phyloP scores from a whole-genome alignment of 768 basidiomycete species.

The Cystobasidium ongulense region DNA sequence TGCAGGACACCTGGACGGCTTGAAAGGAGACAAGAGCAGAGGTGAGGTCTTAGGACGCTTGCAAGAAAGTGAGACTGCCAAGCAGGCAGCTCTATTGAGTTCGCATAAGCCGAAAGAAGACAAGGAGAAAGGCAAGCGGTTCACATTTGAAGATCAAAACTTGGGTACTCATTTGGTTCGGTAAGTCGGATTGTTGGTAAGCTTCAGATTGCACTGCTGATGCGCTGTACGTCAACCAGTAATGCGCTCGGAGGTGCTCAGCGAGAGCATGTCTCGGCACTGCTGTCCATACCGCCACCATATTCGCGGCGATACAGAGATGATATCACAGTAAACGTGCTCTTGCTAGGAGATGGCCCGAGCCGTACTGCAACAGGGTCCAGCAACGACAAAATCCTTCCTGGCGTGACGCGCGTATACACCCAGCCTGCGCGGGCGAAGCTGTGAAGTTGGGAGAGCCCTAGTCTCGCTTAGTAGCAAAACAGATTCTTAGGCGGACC shows the following conservation, averaged over 20 bases:
- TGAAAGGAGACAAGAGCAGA: conserved; percentile 47
- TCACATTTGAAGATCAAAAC: conserved; percentile 63
- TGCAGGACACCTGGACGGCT: conserved; percentile 66
- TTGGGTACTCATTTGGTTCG: conserved; percentile 73
- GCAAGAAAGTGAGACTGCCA: conserved; percentile 47
- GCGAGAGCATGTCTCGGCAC: conserved; percentile 25
- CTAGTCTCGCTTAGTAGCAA: too few species aligned
- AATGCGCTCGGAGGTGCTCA: conserved; percentile 87
- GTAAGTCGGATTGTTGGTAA: background rate
- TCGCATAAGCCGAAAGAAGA: conserved; percentile 47
- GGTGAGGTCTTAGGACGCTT: conserved; percentile 31
- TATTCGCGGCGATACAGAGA: conserved; percentile 21
- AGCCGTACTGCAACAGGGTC: background rate
- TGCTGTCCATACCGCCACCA: conserved; percentile 17
- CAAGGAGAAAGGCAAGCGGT: conserved; percentile 42
- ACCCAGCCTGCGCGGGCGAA: background rate
- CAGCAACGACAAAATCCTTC: background rate
- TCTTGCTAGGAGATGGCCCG: conserved; percentile 5
- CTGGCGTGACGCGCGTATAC: background rate
- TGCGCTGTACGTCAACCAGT: background rate
- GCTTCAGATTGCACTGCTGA: background rate
- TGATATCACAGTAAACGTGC: conserved; percentile 23
- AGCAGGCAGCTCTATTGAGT: conserved; percentile 60
- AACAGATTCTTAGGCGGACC: too few species aligned
- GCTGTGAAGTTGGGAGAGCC: background rate